Evolutionary conservation across 2,329 filamentous ascomycete species (phyloP).

Genomic region (Trichoderma sp.): DNA sequence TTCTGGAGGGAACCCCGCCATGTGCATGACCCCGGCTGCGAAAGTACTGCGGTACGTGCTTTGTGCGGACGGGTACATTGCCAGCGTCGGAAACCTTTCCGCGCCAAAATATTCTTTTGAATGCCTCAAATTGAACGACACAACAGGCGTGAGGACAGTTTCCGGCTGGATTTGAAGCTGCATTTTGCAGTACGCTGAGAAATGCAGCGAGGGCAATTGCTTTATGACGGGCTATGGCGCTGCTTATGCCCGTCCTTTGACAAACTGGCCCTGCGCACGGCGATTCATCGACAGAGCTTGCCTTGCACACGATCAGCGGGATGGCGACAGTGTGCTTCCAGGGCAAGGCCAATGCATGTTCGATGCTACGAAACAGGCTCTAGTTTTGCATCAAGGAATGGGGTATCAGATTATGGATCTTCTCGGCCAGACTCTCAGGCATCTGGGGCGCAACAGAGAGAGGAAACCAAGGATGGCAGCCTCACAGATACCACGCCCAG

Average conservation of each 20-base stretch:
- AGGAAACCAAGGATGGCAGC: neutral
- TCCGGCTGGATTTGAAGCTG: neutral
- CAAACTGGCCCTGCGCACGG: conserved; percentile 34
- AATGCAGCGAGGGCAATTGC: conserved; percentile 35
- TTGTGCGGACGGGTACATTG: neutral
- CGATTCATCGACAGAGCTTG: conserved; percentile 27
- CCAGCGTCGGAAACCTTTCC: conserved; percentile 13
- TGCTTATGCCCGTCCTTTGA: conserved; percentile 60
- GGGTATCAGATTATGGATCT: neutral
- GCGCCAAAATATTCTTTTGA: neutral
- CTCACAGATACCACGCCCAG: neutral
- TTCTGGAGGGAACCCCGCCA: conserved; percentile 26
- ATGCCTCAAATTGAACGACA: neutral
- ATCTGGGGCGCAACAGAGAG: neutral
- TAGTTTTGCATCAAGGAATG: neutral
- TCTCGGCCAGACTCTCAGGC: neutral
- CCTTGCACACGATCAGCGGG: conserved; percentile 5
- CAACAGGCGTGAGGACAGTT: neutral
- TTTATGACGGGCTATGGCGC: conserved; percentile 60
- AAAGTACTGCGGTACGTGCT: neutral
- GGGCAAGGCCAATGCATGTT: conserved; percentile 17
- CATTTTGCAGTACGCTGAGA: neutral
- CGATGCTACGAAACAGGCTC: conserved; percentile 24
- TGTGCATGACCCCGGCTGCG: conserved; percentile 30
- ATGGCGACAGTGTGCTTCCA: conserved; percentile 18